These are phyloP conservation scores for Scutellaria minor DNA, from an alignment of 257 asterid species.

Conservation along the genomic window DNA sequence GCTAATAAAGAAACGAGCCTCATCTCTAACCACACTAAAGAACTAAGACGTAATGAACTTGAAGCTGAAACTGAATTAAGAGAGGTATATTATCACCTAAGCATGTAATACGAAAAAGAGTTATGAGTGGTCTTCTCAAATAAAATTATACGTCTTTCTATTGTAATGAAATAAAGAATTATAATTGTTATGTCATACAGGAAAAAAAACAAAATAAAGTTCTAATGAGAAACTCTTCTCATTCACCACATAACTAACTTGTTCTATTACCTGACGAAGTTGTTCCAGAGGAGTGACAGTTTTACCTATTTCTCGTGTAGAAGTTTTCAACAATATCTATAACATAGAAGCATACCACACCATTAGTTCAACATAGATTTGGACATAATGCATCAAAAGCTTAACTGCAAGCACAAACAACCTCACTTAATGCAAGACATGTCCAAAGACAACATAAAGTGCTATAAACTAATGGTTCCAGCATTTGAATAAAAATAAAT, in stretches of 20 bases:
- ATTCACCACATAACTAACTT: constrained; percentile 57
- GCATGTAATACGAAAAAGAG: too few species aligned
- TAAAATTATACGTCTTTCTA: neutral
- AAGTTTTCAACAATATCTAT: constrained; percentile 79
- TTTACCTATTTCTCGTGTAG: constrained; percentile 75
- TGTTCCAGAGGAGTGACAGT: constrained; percentile 83
- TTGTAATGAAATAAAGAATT: neutral
- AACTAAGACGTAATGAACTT: constrained; percentile 61
- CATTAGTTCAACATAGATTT: constrained; percentile 22
- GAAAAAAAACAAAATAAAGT: neutral
- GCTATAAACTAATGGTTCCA: constrained; percentile 19
- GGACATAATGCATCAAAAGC: constrained; percentile 21
- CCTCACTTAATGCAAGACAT: neutral
- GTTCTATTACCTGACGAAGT: constrained; percentile 70
- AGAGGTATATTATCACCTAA: constrained; percentile 53
- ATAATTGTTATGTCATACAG: constrained; percentile 3
- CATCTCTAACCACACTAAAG: constrained; percentile 69
- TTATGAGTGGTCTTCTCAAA: too few species aligned
- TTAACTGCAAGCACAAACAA: constrained; percentile 9
- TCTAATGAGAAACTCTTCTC: constrained; percentile 4
- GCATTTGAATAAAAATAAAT: neutral
- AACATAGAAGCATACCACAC: constrained; percentile 30
- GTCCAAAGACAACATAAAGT: constrained; percentile 19
- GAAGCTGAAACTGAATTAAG: constrained; percentile 83
- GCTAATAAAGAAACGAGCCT: constrained; percentile 63